A percentile compares a stretch with the other conserved stretches of the same genome.
These are phyloP conservation scores for Kickxella alabastrina DNA, from an alignment of 192 early-diverging fungal species.

Conservation along the genomic window DNA sequence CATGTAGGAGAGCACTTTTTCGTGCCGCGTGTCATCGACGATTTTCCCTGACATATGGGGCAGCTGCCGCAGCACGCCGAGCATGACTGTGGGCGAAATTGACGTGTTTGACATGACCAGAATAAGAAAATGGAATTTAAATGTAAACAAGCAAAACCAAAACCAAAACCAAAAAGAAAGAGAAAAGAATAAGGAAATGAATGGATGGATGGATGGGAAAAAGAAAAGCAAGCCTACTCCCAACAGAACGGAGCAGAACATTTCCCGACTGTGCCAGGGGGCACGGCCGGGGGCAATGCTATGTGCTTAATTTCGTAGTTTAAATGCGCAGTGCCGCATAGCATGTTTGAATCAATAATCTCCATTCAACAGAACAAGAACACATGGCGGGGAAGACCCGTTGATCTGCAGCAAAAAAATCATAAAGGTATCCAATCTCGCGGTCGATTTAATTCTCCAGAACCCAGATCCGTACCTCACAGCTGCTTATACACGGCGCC, in stretches of 20 bases:
- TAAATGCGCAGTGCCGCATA: too few species aligned
- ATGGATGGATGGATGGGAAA: neutral
- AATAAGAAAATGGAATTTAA: neutral
- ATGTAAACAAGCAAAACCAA: neutral
- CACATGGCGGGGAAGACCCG: neutral
- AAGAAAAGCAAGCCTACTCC: neutral
- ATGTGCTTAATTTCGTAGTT: too few species aligned
- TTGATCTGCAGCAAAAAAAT: neutral
- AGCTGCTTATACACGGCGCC: conserved; percentile 44
- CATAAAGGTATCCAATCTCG: too few species aligned
- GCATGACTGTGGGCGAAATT: conserved; percentile 36
- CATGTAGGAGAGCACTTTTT: conserved; percentile 70
- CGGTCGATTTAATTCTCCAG: too few species aligned
- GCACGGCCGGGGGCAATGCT: too few species aligned
- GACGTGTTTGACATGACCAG: conserved; percentile 18
- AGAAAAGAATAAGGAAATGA: neutral
- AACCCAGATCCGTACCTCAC: too few species aligned
- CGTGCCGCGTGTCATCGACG: conserved; percentile 72
- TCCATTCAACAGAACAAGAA: neutral
- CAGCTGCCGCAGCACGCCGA: conserved; percentile 55
- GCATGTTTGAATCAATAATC: too few species aligned
- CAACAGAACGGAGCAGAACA: too few species aligned
- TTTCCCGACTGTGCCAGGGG: too few species aligned
- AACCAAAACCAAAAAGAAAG: neutral
- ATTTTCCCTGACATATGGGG: conserved; percentile 66